Percentiles rank a stretch among this genome's conserved stretches.
These are phyloP conservation scores for Lasiodiplodia theobromae DNA, from an alignment of 2,329 filamentous ascomycete species.

Conservation along the genomic window DNA sequence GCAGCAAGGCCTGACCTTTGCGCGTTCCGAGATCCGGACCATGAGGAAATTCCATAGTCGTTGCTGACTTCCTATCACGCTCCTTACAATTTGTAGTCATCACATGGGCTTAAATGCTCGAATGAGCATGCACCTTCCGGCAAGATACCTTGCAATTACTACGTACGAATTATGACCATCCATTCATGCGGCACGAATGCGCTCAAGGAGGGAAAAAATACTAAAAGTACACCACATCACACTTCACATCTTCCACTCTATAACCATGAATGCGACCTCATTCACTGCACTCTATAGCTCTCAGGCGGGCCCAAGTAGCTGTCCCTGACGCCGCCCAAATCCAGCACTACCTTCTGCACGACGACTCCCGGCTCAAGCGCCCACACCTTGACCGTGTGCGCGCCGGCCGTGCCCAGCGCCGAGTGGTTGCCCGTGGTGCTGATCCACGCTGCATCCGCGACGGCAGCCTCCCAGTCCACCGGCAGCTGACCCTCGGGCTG, in stretches of 20 bases:
- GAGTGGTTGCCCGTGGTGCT: conserved; percentile 50
- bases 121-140: no score
- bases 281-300: conserved; percentile 42
- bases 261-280: no score
- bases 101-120: no score
- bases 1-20: background rate
- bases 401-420: conserved; percentile 40
- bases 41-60: background rate
- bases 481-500: conserved; percentile 53
- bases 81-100: background rate
- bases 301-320: conserved; percentile 66
- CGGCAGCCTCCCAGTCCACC: conserved; percentile 57
- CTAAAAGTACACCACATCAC: no score
- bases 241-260: no score
- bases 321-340: conserved; percentile 62
- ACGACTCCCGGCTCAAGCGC: conserved; percentile 53
- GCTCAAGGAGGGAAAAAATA: no score
- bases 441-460: conserved; percentile 60
- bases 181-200: no score
- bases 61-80: background rate
- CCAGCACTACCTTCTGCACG: conserved; percentile 60
- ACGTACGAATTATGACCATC: no score
- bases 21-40: background rate
- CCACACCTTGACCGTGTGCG: conserved; percentile 55
- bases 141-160: no score